Base-by-base conservation (phyloP, 169 alveolate species). In the Cryptosporidium parvum region DNA sequence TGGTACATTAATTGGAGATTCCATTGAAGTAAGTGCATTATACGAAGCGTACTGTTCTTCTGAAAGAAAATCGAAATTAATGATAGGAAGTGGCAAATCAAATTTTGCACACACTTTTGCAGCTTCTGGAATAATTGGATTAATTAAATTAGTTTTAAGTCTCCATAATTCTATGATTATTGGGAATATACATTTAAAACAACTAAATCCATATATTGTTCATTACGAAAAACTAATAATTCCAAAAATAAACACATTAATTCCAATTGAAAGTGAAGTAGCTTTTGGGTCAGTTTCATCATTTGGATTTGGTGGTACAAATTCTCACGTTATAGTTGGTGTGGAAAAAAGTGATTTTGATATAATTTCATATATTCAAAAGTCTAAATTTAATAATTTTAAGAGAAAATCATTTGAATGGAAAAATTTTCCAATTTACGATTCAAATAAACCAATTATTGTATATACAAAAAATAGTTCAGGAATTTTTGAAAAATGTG, bases 241-340 rank as follows among this genome's bases (percentile, higher is more conserved):
- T 39, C 87, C 87, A 61, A 80, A 23, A 23, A n/a, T n/a, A 23
- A 59, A 80, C 21, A 42, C 18, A 2, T n/a, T 14, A 10, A 62
- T 80, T 42, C 37, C 37, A 0, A 3, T 18, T 23, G 87, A 80
- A 37, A 0, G 37, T 18, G 67, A 80, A 59, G 14, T 80, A 18
- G 6, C 42, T 14, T 80, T 59, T 44, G 87, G 87, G 21, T 69
- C 69, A 45, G 87, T 80, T 44, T 80, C 87, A 39, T 80, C 87
- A 39, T 80, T 80, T 65, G 87, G 87, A 14, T 80, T 80, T 33
- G 87, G 87, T 39, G 87, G 87, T 16, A 80, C 87, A 29, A 80
- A 80, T 12, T 59, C 87, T 16, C 87, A 80, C 42, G 44, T 26
- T 44, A 45, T 80, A 37, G 62, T 80, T 62, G 87, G 87, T 3